Percentiles rank a stretch among this genome's conserved stretches.
Evolutionary conservation across 306 rosid species (phyloP).

Genomic region (Geum urbanum): DNA sequence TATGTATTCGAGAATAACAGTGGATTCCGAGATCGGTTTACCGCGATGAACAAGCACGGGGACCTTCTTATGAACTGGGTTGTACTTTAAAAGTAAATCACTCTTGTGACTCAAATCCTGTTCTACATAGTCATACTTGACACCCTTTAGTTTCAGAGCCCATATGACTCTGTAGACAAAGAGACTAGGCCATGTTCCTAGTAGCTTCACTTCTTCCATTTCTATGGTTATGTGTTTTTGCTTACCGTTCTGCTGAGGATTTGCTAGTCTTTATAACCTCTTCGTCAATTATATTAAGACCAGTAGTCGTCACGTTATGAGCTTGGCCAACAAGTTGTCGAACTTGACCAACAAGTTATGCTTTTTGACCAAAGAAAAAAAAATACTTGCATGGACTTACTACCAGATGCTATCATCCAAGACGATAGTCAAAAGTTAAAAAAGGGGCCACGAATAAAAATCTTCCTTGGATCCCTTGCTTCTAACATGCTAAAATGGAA

Average conservation of each 20-base stretch:
- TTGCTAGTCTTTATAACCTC: neutral
- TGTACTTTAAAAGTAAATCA: conserved; percentile 20
- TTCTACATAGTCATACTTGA: conserved; percentile 27
- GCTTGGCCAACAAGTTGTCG: neutral
- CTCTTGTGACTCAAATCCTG: conserved; percentile 22
- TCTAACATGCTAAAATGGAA: neutral
- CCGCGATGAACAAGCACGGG: conserved; percentile 22
- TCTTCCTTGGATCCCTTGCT: neutral
- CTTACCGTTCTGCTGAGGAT: neutral
- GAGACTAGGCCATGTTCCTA: conserved; percentile 24
- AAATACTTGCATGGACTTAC: too few species aligned
- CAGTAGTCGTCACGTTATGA: neutral
- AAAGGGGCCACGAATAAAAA: neutral
- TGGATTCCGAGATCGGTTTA: conserved; percentile 9
- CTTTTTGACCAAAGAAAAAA: neutral
- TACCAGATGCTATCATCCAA: too few species aligned
- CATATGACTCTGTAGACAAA: conserved; percentile 20
- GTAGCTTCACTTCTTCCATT: conserved; percentile 28
- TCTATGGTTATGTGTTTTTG: neutral
- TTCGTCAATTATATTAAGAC: neutral
- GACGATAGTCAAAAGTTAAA: neutral
- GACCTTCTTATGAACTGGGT: conserved; percentile 21
- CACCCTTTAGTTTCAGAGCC: conserved; percentile 25
- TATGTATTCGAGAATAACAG: conserved; percentile 23
- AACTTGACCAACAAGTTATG: neutral